Conservation (phyloP, 129 eudicot genomes). For the Glebionis coronaria region DNA sequence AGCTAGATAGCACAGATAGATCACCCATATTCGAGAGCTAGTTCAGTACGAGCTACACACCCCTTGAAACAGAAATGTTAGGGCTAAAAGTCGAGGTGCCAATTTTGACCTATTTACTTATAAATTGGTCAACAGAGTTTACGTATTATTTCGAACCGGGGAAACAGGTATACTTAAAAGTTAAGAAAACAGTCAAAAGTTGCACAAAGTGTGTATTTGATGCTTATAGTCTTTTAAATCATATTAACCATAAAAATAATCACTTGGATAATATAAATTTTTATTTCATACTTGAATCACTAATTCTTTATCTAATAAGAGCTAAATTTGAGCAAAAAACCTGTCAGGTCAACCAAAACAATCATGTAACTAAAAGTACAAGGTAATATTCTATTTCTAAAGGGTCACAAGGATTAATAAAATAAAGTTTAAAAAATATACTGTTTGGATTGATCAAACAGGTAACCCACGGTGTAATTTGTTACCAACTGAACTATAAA, state of each 20-base stretch:
- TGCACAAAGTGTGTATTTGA: background rate
- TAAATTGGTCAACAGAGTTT: too few species aligned
- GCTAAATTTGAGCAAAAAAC: background rate
- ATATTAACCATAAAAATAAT: background rate
- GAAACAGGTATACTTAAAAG: background rate
- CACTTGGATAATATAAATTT: too few species aligned
- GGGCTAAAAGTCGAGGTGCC: background rate
- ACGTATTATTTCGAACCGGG: background rate
- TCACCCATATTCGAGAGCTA: background rate
- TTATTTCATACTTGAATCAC: background rate
- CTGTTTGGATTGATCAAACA: background rate
- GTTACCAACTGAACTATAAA: background rate
- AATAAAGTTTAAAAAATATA: too few species aligned
- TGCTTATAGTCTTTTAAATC: too few species aligned
- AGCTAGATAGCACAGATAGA: constrained; percentile 1
- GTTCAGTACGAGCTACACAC: background rate
- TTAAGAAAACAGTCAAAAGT: background rate
- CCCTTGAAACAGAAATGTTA: background rate
- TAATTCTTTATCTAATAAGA: background rate
- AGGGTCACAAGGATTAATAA: too few species aligned
- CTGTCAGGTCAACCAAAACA: background rate
- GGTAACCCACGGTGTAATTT: background rate
- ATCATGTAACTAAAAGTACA: background rate
- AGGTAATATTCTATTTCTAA: too few species aligned
- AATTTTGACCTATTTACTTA: background rate